Evolutionary conservation across 768 basidiomycete species (phyloP), one percentile per base, ranked within the genome.

Genomic region (Hygrocybe coccinea): DNA sequence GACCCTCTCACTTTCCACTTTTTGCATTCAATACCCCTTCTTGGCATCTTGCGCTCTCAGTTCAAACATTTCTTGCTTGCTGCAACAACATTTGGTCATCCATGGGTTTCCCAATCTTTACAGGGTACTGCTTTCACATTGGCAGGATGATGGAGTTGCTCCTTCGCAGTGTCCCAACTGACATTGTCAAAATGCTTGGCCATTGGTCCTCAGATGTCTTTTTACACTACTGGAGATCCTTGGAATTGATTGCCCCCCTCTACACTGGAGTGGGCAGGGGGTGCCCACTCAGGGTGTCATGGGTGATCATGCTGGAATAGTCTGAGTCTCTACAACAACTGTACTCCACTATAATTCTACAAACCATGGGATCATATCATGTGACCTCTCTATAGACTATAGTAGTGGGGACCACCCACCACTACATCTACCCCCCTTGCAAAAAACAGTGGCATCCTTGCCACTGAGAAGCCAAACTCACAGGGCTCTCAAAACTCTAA

Each of bases 201-300:
- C 22, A 64, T 1, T 75, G 72, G 72, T 64, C 68, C 1, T 75
- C 72, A 0, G 63, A 68, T n/a, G 60, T 70, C 8, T 75, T 73
- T 36, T 62, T 71, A 0, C 37, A 39, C 3, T 76, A 75, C 52
- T 74, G 72, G 73, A 52, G 63, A 2, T 53, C 46, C 5, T 54
- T 68, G 0, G 59, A 66, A 0, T 36, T 57, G 6, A 57, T 70
- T 5, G 62, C 66, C 4, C 61, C 64, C 1, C 37, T 51, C 10
- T 55, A 64, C n/a, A n/a, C 29, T 29, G 29, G 29, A 29, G 4
- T 29, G 29, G 29, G 29, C 29, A 29, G 29, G 29, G 29, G 29
- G 8, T n/a, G 29, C 29, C 29, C 29, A 29, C 29, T 29, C 29
- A 29, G 29, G 29, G 29, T 29, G 29, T 29, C 29, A 29, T 29